A percentile compares a stretch with the other conserved stretches of the same genome.
Conservation (phyloP, 305 asterid species). For the Euphrasia arctica region DNA sequence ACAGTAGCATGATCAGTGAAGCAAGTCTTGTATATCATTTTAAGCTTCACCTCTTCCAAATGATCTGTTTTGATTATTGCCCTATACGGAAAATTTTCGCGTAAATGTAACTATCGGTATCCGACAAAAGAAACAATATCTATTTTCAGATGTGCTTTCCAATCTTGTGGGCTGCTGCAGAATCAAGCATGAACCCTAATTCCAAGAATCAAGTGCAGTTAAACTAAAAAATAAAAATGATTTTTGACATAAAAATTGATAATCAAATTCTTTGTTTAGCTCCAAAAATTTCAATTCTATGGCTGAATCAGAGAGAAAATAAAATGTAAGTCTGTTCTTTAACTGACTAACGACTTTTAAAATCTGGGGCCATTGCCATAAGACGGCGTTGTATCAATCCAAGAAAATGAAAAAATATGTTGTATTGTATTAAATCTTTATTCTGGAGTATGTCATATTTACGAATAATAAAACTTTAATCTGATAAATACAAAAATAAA, state of each 20-base stretch:
- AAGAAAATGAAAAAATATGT: too few species aligned
- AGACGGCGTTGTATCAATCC: constrained; percentile 31
- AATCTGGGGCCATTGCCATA: constrained; percentile 10
- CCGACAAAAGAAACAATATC: not conserved
- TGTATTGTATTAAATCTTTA: too few species aligned
- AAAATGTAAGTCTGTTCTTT: not conserved
- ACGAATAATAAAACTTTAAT: too few species aligned
- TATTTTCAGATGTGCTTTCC: not conserved
- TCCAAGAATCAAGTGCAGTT: not conserved
- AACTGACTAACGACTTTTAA: constrained; percentile 29
- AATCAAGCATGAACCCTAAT: not conserved
- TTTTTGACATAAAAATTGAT: too few species aligned
- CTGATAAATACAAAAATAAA: too few species aligned
- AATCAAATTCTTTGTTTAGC: too few species aligned
- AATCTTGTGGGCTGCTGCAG: not conserved
- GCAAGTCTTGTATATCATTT: not conserved
- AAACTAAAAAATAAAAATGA: too few species aligned
- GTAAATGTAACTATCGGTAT: not conserved
- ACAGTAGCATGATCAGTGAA: constrained; percentile 8
- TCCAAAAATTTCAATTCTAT: constrained; percentile 3
- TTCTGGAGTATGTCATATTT: too few species aligned
- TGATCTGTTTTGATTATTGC: not conserved
- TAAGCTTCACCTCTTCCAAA: not conserved
- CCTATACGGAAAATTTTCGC: constrained; percentile 7
- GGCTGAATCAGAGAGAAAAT: not conserved